Evolutionary conservation across 495 filamentous ascomycete genomes (phyloP).

Genomic region (Rusavskia elegans): DNA sequence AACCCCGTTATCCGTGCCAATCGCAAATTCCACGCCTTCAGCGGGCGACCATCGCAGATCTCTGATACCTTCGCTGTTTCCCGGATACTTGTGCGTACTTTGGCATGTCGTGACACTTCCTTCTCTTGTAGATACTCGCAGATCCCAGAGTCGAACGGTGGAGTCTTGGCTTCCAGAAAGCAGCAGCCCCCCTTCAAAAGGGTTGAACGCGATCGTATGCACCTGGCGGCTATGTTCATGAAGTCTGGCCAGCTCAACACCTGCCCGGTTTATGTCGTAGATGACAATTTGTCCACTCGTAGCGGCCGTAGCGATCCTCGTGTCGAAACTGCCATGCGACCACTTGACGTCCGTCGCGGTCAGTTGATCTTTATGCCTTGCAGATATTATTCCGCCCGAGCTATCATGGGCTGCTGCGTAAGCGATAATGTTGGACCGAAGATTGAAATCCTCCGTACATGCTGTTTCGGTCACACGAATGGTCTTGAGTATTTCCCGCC

Average conservation of each 20-base stretch:
- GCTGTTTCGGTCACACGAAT: constrained; percentile 53
- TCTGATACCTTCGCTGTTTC: constrained; percentile 64
- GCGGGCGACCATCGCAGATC: constrained; percentile 82
- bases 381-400: constrained; percentile 29
- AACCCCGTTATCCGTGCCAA: constrained; percentile 71
- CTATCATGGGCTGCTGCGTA: constrained; percentile 47
- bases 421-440: constrained; percentile 58
- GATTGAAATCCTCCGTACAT: constrained; percentile 62
- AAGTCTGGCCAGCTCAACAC: constrained; percentile 58
- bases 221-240: constrained; percentile 86
- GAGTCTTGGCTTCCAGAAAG: constrained; percentile 88
- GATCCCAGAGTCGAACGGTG: constrained; percentile 69
- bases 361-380: constrained; percentile 51
- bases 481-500: constrained; percentile 72
- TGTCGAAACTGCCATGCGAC: constrained; percentile 49
- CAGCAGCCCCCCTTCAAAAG: constrained; percentile 56
- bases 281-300: constrained; percentile 75
- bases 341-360: constrained; percentile 76
- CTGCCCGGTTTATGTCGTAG: constrained; percentile 64
- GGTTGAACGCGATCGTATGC: constrained; percentile 81
- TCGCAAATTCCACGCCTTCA: constrained; percentile 74
- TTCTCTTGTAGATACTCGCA: constrained; percentile 36
- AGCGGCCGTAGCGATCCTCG: constrained; percentile 67
- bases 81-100: constrained; percentile 40
- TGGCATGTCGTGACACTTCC: constrained; percentile 32